A percentile compares a stretch with the other conserved stretches of the same genome.
Conservation (phyloP, 768 basidiomycete genomes). For the Kwoniella bestiolae region DNA sequence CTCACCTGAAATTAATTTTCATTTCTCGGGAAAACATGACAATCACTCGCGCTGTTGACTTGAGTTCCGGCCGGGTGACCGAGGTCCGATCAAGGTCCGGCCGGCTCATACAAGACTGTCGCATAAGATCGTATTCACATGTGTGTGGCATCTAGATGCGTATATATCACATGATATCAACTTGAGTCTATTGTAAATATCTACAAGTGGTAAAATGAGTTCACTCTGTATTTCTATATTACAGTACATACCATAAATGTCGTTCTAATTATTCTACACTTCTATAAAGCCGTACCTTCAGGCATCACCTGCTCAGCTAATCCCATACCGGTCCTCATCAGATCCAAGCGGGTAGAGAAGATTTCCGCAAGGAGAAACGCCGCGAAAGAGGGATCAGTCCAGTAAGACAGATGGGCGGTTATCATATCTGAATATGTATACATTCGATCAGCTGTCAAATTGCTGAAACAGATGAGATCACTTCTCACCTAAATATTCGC, state of each 20-base stretch:
- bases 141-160: background rate
- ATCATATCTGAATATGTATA: conserved; percentile 45
- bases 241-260: too few relatives aligned
- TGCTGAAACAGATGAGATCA: conserved; percentile 18
- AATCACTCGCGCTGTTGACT: background rate
- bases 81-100: background rate
- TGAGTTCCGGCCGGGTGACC: conserved; percentile 1
- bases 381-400: conserved; percentile 59
- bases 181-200: background rate
- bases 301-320: conserved; percentile 44
- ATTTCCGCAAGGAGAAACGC: conserved; percentile 60
- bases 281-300: conserved; percentile 30
- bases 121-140: too few relatives aligned
- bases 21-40: background rate
- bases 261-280: background rate
- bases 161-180: background rate
- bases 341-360: conserved; percentile 56
- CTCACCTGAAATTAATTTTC: background rate
- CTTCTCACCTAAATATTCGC: conserved; percentile 58
- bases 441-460: conserved; percentile 13
- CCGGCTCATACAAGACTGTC: background rate
- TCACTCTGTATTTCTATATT: too few relatives aligned
- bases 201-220: background rate
- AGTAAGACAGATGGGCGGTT: conserved; percentile 59
- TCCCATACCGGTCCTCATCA: conserved; percentile 58